phyloP scores from a whole-genome alignment of 2,329 filamentous ascomycete genomes.

The Penicillium sp. region DNA sequence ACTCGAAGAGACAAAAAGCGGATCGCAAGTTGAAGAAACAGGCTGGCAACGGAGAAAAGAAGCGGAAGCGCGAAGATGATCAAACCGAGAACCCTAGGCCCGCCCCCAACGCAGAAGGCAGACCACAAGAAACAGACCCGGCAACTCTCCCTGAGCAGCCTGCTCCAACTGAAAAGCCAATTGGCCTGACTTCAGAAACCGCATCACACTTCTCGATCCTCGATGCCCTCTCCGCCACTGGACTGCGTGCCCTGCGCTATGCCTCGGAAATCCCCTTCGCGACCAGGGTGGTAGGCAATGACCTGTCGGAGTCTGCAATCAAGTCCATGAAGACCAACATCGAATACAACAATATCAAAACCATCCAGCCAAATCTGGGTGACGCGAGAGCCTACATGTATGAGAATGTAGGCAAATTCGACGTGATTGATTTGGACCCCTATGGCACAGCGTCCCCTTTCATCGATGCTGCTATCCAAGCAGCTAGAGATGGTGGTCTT shows the following conservation, averaged over 20 bases:
- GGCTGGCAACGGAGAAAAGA: conserved; percentile 37
- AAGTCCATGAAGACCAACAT: conserved; percentile 83
- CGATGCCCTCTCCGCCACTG: conserved; percentile 91
- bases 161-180: conserved; percentile 2
- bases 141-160: conserved; percentile 2
- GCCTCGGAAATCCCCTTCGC: conserved; percentile 85
- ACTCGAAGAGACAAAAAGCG: conserved; percentile 56
- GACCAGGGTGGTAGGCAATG: conserved; percentile 83
- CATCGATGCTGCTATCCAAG: conserved; percentile 85
- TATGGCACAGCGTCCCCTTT: conserved; percentile 94
- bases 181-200: conserved; percentile 29
- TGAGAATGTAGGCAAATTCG: conserved; percentile 63
- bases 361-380: conserved; percentile 73
- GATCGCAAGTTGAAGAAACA: conserved; percentile 40
- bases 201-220: conserved; percentile 72
- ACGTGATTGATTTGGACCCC: conserved; percentile 94
- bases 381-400: conserved; percentile 96
- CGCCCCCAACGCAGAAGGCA: conserved; percentile 19
- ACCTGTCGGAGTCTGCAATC: conserved; percentile 76
- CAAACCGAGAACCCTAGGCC: conserved; percentile 18
- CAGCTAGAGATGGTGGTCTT: conserved; percentile 82
- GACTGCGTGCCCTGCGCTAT: conserved; percentile 86
- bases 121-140: conserved; percentile 15
- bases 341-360: conserved; percentile 73
- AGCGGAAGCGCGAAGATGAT: conserved; percentile 38